Base-by-base conservation (phyloP, 2,329 filamentous ascomycete species). In the Gaeumannomyces tritici region DNA sequence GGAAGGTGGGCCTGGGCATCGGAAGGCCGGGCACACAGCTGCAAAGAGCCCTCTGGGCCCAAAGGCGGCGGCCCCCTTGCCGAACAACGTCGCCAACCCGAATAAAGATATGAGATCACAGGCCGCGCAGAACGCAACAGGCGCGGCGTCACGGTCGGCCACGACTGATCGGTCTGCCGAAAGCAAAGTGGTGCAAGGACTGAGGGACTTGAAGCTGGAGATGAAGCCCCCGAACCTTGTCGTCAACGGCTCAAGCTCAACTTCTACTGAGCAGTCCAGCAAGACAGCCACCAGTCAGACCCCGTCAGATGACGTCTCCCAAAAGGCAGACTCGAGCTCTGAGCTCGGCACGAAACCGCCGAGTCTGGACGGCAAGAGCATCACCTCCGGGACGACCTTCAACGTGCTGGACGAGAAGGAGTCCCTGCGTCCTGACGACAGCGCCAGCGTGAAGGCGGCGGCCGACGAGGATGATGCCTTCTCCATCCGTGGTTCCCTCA, bases 401-500 rank as follows among this genome's bases (percentile, higher is more conserved):
- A 71, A 71, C 76, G 92, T 91, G n/a, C 80, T 97, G 71, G 93
- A 98, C 70, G 93, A 98, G 75, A 97, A 97, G 73, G 93, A 97
- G 73, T 97, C 93, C 7, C 81, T 97, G 62, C 88, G 93, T 15
- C 93, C 93, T 11, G 93, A 98, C 75, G 93, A 98, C 72, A 97
- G 93, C 74, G 93, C 93, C 42, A 97, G 93, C 72, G 89, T 96
- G 21, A 91, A 96, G 74, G 86, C 85, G 31, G 90, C 90, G 8
- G 88, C 88, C 15, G 93, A 97, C 67, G 93, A 98, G 69, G 93
- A 97, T 69, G 93, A 97, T 72, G 80, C 87, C 33, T 88, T 90
- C 65, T 95, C 91, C 0, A 82, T 91, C 56, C 84, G 88, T 56
- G 89, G 88, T 31, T 93, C 91, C 18, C 83, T 90, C 51, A 81